These are phyloP conservation scores for Cercospora berteroae DNA, from an alignment of 2,329 filamentous ascomycete genomes.

Conservation along the genomic window DNA sequence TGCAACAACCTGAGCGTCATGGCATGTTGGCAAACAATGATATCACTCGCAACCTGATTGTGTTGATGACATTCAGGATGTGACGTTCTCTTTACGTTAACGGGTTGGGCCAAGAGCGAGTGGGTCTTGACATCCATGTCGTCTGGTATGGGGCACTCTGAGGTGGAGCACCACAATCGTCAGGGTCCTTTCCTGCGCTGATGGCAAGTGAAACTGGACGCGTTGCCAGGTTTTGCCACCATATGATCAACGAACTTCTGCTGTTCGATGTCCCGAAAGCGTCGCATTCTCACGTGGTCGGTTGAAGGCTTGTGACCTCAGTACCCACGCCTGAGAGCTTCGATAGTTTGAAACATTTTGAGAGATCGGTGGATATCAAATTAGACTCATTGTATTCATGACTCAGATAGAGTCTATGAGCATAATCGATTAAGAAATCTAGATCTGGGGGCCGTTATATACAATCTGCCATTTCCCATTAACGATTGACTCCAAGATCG, in stretches of 20 bases:
- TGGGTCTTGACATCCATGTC: slow-evolving; percentile 36
- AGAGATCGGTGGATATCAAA: neutral
- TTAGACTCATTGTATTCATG: neutral
- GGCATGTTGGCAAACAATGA: slow-evolving; percentile 1
- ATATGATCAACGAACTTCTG: neutral
- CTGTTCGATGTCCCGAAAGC: too few relatives aligned
- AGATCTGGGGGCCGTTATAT: neutral
- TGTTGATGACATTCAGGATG: neutral
- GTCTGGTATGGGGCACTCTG: neutral
- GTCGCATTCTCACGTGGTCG: too few relatives aligned
- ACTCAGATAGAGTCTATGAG: neutral
- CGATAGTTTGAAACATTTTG: neutral
- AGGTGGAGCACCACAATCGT: neutral
- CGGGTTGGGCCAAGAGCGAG: neutral
- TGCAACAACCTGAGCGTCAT: neutral
- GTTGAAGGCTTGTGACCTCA: too few relatives aligned
- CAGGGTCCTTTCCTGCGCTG: neutral
- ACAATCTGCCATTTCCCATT: neutral
- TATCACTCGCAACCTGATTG: neutral
- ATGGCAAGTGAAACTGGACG: neutral
- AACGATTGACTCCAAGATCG: neutral
- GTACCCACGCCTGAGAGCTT: too few relatives aligned
- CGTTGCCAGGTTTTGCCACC: neutral
- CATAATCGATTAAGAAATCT: neutral
- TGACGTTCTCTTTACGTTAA: neutral